phyloP scores from a whole-genome alignment of 345 rosid genomes.

The Eucalyptus microcorys region DNA sequence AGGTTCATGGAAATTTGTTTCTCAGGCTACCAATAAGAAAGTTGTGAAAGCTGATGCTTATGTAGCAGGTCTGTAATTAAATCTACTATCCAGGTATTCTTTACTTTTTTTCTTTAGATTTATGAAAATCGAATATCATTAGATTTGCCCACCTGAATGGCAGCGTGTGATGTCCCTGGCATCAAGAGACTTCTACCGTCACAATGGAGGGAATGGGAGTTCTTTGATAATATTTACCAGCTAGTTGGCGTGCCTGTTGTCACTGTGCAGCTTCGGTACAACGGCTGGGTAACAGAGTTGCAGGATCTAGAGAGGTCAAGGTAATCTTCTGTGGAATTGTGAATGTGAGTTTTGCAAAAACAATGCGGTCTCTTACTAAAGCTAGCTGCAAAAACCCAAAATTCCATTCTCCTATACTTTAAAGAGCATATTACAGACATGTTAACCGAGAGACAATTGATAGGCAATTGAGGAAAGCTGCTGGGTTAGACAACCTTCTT shows the following conservation, averaged over 20 bases:
- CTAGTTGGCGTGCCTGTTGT: slow-evolving; percentile 90
- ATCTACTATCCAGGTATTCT: background rate
- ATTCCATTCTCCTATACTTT: background rate
- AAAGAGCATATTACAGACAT: background rate
- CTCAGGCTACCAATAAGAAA: slow-evolving; percentile 81
- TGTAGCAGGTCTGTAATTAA: slow-evolving; percentile 49
- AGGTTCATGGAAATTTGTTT: background rate
- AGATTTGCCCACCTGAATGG: background rate
- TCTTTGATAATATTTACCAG: slow-evolving; percentile 73
- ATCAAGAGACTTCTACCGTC: slow-evolving; percentile 84
- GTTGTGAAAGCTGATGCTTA: slow-evolving; percentile 88
- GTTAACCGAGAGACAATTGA: background rate
- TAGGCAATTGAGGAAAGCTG: slow-evolving; percentile 76
- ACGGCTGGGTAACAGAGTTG: slow-evolving; percentile 96
- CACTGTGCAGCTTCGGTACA: slow-evolving; percentile 89
- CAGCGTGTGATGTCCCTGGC: slow-evolving; percentile 97
- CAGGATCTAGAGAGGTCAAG: slow-evolving; percentile 74
- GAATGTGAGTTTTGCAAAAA: background rate
- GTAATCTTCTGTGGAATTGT: slow-evolving; percentile 12
- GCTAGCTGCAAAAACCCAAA: background rate
- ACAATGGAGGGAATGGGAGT: slow-evolving; percentile 64
- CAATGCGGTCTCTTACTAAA: background rate
- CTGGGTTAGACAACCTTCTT: slow-evolving; percentile 86
- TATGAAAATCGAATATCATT: background rate
- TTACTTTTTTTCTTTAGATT: background rate